Conservation (phyloP, 2,329 filamentous ascomycete species). For the Aureobasidium lini region DNA sequence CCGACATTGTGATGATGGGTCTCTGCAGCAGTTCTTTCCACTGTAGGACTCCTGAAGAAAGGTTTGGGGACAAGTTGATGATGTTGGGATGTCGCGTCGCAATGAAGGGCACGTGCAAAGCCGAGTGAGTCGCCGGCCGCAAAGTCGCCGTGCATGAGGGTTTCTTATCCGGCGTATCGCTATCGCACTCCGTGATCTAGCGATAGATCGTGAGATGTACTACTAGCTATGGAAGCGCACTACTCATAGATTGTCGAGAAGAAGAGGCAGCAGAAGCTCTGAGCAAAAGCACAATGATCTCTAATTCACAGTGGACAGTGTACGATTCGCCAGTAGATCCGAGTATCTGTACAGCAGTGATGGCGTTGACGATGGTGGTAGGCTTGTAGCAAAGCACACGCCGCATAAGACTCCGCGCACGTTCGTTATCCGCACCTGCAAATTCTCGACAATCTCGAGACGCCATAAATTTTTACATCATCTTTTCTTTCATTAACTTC, state of each 20-base stretch:
- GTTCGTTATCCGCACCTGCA: background rate
- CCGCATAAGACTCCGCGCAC: background rate
- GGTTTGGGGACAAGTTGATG: background rate
- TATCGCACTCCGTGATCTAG: too few relatives aligned
- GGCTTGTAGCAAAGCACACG: too few relatives aligned
- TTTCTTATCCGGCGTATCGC: too few relatives aligned
- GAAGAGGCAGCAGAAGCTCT: too few relatives aligned
- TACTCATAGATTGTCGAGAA: too few relatives aligned
- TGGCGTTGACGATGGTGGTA: too few relatives aligned
- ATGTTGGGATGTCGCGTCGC: slow-evolving; percentile 13
- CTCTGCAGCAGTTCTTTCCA: background rate
- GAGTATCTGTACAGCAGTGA: too few relatives aligned
- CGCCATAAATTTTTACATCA: slow-evolving; percentile 14
- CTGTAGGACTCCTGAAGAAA: background rate
- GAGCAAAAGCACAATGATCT: too few relatives aligned
- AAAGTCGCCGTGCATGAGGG: slow-evolving; percentile 1
- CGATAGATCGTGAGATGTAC: too few relatives aligned
- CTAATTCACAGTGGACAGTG: too few relatives aligned
- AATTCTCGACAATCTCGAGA: background rate
- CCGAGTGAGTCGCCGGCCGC: slow-evolving; percentile 13
- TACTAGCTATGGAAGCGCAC: too few relatives aligned
- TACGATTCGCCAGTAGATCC: too few relatives aligned
- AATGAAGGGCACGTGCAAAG: slow-evolving; percentile 2
- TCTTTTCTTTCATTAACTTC: background rate
- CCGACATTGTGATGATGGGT: slow-evolving; percentile 27